A percentile compares a stretch with the other conserved stretches of the same genome.
These are phyloP conservation scores for Conoideocrella luteorostrata DNA, from an alignment of 2,329 filamentous ascomycete species.

Conservation along the genomic window DNA sequence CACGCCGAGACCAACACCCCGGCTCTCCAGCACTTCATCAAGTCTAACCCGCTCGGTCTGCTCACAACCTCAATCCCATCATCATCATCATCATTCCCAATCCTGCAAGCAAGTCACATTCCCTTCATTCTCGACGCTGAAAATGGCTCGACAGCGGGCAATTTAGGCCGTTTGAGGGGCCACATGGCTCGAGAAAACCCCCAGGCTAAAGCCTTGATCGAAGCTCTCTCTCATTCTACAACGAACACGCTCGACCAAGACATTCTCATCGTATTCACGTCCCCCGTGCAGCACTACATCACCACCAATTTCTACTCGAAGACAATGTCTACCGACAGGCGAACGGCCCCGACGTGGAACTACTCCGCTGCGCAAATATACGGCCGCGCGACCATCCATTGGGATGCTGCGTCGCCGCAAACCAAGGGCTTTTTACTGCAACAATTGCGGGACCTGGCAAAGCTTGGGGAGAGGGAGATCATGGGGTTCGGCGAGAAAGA, in stretches of 20 bases:
- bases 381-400: constrained; percentile 47
- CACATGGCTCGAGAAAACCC: constrained; percentile 59
- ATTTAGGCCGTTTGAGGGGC: constrained; percentile 42
- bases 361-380: constrained; percentile 60
- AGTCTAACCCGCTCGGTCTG: constrained; percentile 53
- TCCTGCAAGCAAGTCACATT: constrained; percentile 54
- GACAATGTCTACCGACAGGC: constrained; percentile 52
- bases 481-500: constrained; percentile 46
- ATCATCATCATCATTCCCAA: constrained; percentile 30
- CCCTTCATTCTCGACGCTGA: constrained; percentile 50
- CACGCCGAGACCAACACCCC: constrained; percentile 46
- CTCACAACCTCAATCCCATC: constrained; percentile 56
- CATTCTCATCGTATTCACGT: constrained; percentile 57
- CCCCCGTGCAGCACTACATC: constrained; percentile 53
- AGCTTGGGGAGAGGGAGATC: constrained; percentile 41
- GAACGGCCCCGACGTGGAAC: constrained; percentile 66
- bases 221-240: constrained; percentile 24
- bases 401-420: constrained; percentile 37
- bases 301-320: constrained; percentile 62
- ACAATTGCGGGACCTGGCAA: constrained; percentile 47
- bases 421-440: constrained; percentile 40
- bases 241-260: constrained; percentile 38
- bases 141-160: constrained; percentile 30
- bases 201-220: constrained; percentile 54
- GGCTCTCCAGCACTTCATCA: constrained; percentile 48